Conservation (phyloP, 768 basidiomycete genomes). For the Suillus plorans region DNA sequence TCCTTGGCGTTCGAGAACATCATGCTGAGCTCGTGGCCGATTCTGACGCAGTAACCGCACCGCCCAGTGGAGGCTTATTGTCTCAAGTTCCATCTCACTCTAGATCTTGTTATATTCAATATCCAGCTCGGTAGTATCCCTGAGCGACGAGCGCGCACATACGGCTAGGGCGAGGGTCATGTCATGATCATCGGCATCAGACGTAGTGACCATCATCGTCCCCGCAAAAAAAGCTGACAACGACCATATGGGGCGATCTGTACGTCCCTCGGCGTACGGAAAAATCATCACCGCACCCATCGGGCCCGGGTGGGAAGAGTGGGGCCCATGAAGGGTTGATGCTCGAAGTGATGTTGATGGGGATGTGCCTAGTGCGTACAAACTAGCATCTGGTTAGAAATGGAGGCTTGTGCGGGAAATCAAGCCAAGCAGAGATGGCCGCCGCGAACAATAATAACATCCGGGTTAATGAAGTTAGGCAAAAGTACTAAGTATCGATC, state of each 20-base stretch:
- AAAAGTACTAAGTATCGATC: background rate
- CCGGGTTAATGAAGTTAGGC: background rate
- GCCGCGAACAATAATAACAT: background rate
- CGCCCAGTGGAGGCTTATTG: too few species aligned
- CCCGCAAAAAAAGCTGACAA: too few species aligned
- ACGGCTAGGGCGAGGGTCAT: too few species aligned
- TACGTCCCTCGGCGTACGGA: too few species aligned
- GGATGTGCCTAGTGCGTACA: background rate
- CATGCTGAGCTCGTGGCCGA: too few species aligned
- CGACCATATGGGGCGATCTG: too few species aligned
- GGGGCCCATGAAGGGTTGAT: background rate
- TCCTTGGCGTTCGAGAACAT: too few species aligned
- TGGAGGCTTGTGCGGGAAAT: background rate
- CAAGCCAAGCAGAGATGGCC: background rate
- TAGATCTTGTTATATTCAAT: background rate
- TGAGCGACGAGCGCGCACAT: background rate
- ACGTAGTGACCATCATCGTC: too few species aligned
- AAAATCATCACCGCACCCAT: background rate
- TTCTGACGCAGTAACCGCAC: too few species aligned
- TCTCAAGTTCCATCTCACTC: background rate
- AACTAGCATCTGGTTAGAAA: background rate
- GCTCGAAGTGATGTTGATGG: background rate
- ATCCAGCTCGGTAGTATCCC: background rate
- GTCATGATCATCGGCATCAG: too few species aligned
- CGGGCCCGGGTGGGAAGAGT: background rate